These are phyloP conservation scores for Capronia coronata DNA, from an alignment of 2,329 filamentous ascomycete genomes.

Conservation along the genomic window DNA sequence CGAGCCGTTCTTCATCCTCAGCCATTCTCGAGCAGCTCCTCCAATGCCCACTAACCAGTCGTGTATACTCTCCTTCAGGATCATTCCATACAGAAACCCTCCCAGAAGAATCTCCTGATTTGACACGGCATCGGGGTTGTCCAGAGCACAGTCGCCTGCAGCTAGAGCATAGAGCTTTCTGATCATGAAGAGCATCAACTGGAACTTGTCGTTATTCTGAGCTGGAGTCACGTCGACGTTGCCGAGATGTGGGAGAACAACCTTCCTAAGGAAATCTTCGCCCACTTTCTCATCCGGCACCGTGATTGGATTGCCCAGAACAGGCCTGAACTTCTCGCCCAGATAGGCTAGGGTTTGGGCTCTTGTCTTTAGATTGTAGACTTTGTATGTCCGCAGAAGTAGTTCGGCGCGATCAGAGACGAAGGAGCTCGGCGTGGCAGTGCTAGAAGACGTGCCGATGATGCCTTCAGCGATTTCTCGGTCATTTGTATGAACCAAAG, in stretches of 20 bases:
- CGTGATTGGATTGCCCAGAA: slow-evolving; percentile 75
- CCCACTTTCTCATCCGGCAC: slow-evolving; percentile 84
- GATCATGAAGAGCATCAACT: slow-evolving; percentile 90
- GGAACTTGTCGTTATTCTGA: slow-evolving; percentile 88
- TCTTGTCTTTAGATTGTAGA: slow-evolving; percentile 75
- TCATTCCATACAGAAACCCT: slow-evolving; percentile 89
- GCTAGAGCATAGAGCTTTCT: slow-evolving; percentile 90
- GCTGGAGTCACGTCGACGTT: slow-evolving; percentile 74
- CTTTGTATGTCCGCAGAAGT: slow-evolving; percentile 86
- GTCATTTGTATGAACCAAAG: slow-evolving; percentile 90
- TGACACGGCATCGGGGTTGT: slow-evolving; percentile 94
- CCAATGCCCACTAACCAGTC: slow-evolving; percentile 71
- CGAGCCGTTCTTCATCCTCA: slow-evolving; percentile 45
- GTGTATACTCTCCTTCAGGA: slow-evolving; percentile 88
- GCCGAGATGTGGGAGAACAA: slow-evolving; percentile 87
- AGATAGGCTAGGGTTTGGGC: slow-evolving; percentile 77
- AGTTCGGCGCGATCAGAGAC: slow-evolving; percentile 91
- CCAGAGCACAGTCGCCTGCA: slow-evolving; percentile 82
- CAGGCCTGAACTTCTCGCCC: slow-evolving; percentile 83
- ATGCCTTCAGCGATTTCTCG: slow-evolving; percentile 93
- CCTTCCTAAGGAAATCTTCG: slow-evolving; percentile 79
- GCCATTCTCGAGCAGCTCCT: slow-evolving; percentile 50
- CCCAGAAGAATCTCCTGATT: slow-evolving; percentile 93
- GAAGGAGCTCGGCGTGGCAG: slow-evolving; percentile 77
- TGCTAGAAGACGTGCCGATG: slow-evolving; percentile 71